Evolutionary conservation across 129 eudicot genomes (phyloP).

Genomic region (Saposhnikovia divaricata): DNA sequence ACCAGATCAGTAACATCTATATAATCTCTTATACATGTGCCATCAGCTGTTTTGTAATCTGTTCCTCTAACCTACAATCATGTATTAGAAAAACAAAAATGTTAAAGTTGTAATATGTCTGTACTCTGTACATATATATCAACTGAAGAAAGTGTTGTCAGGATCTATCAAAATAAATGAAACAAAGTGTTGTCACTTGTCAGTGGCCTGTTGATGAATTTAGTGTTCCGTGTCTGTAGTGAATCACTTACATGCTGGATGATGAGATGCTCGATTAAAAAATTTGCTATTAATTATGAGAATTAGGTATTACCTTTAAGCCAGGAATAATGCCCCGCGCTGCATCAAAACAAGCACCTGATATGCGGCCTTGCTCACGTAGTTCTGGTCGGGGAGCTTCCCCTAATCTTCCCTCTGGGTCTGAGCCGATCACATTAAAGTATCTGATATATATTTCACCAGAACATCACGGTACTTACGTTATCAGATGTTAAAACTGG

Average conservation of each 20-base stretch:
- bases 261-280: neutral
- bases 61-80: slow-evolving; percentile 68
- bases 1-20: slow-evolving; percentile 87
- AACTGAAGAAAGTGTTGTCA: no score
- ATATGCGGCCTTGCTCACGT: slow-evolving; percentile 49
- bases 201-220: no score
- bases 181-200: no score
- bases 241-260: neutral
- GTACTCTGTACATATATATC: neutral
- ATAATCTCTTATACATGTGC: slow-evolving; percentile 80
- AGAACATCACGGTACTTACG: neutral
- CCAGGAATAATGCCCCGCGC: slow-evolving; percentile 37
- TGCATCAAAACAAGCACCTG: slow-evolving; percentile 65
- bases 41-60: slow-evolving; percentile 76
- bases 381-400: slow-evolving; percentile 61
- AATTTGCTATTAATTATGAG: neutral
- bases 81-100: neutral
- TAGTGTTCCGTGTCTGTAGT: no score
- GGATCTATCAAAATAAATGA: no score
- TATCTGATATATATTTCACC: slow-evolving; percentile 9
- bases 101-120: neutral
- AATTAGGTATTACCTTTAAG: neutral
- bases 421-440: slow-evolving; percentile 33
- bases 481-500: neutral
- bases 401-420: slow-evolving; percentile 55